phyloP scores from a whole-genome alignment of 495 filamentous ascomycete species.

The Cenococcum geophilum region DNA sequence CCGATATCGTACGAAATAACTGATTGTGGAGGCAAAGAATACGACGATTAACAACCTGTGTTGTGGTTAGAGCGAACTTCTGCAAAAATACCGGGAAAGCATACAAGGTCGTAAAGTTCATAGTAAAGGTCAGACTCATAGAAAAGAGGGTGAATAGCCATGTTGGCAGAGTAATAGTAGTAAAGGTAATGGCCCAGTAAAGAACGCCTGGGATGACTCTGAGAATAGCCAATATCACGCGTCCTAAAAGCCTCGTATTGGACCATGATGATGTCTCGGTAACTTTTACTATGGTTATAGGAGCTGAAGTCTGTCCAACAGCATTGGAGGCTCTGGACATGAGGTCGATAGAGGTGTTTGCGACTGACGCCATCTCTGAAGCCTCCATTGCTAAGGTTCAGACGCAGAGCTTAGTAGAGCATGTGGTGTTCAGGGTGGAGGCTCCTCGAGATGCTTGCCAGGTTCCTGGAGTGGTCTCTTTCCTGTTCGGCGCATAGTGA shows the following conservation, averaged over 20 bases:
- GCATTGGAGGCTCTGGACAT: background rate
- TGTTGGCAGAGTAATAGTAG: conserved; percentile 81
- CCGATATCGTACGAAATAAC: conserved; percentile 90
- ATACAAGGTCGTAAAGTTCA: conserved; percentile 95
- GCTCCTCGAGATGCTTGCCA: background rate
- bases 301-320: background rate
- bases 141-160: conserved; percentile 90
- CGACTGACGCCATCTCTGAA: conserved; percentile 5
- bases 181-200: conserved; percentile 77
- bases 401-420: background rate
- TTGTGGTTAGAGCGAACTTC: background rate
- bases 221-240: conserved; percentile 46
- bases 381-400: conserved; percentile 12
- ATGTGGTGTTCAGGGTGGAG: background rate
- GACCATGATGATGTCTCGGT: conserved; percentile 20
- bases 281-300: background rate
- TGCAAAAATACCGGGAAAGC: conserved; percentile 21
- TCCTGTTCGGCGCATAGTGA: background rate
- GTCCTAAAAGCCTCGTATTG: conserved; percentile 35
- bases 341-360: conserved; percentile 10
- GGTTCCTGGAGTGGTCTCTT: background rate
- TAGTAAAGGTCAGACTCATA: conserved; percentile 91
- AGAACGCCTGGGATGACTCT: conserved; percentile 66
- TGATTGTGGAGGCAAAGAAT: conserved; percentile 66
- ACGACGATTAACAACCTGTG: conserved; percentile 50